Conservation (phyloP, 2,329 filamentous ascomycete species). For the Colletotrichum salicis region DNA sequence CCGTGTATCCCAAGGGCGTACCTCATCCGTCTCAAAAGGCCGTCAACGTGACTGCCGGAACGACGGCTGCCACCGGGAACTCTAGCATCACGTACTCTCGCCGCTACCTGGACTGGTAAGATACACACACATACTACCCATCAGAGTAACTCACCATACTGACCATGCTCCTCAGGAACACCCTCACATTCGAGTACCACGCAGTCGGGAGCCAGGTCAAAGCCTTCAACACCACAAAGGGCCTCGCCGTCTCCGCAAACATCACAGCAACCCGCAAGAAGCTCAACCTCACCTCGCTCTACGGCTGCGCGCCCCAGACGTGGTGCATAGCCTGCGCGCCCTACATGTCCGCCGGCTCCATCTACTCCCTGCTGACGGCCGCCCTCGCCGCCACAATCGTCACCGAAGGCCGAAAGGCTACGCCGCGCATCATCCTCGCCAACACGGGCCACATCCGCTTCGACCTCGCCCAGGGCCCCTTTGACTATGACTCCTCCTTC, state of each 20-base stretch:
- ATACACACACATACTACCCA: constrained; percentile 51
- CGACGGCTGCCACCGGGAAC: constrained; percentile 38
- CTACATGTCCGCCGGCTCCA: constrained; percentile 47
- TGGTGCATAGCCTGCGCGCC: constrained; percentile 69
- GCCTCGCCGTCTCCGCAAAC: constrained; percentile 56
- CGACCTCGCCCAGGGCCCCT: constrained; percentile 71
- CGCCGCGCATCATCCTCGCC: constrained; percentile 64
- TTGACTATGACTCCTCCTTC: constrained; percentile 64
- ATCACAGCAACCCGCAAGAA: constrained; percentile 62
- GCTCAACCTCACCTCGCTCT: constrained; percentile 65
- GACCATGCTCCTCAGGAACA: background rate
- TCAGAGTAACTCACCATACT: accelerated
- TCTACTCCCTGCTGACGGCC: constrained; percentile 3
- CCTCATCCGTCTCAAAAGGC: constrained; percentile 53
- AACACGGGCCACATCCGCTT: constrained; percentile 72
- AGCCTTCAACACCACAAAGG: constrained; percentile 44
- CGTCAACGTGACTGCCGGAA: background rate
- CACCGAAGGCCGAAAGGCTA: constrained; percentile 52
- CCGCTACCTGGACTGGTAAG: constrained; percentile 75
- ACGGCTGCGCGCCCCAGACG: constrained; percentile 69
- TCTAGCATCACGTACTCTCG: constrained; percentile 61
- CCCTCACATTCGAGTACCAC: constrained; percentile 67
- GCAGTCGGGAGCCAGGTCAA: constrained; percentile 57
- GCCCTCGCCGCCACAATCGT: constrained; percentile 54
- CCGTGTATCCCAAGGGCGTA: constrained; percentile 49